A percentile compares a stretch with the other conserved stretches of the same genome.
These are phyloP conservation scores for Arabis hirsuta DNA, from an alignment of 345 rosid genomes.

Conservation along the genomic window DNA sequence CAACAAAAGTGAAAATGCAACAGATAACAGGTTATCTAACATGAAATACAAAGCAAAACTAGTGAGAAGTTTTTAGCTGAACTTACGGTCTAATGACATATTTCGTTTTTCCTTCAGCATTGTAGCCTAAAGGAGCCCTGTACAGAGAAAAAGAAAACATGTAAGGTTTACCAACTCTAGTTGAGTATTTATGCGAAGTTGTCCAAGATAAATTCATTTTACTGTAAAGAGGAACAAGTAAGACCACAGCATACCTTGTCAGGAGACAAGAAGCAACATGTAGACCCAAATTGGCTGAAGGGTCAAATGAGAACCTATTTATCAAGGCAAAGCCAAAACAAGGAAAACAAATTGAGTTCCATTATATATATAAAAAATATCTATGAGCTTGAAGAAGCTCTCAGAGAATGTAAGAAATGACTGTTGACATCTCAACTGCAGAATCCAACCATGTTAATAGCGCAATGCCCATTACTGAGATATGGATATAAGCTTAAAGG, in stretches of 20 bases:
- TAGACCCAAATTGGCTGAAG: constrained; percentile 74
- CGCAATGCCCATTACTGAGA: neutral
- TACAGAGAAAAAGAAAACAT: constrained; percentile 27
- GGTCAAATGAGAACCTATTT: constrained; percentile 89
- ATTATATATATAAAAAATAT: neutral
- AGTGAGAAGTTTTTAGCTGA: constrained; percentile 20
- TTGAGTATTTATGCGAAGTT: neutral
- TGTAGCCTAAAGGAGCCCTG: constrained; percentile 85
- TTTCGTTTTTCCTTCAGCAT: constrained; percentile 86
- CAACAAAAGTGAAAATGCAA: constrained; percentile 5
- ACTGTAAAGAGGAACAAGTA: neutral
- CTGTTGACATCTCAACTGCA: neutral
- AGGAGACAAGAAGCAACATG: constrained; percentile 89
- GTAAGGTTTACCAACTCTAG: constrained; percentile 3
- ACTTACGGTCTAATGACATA: constrained; percentile 94
- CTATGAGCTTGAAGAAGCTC: neutral
- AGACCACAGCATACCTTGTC: constrained; percentile 61
- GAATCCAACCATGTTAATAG: constrained; percentile 8
- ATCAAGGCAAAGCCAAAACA: constrained; percentile 34
- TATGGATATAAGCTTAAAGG: neutral
- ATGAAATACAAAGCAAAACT: constrained; percentile 23
- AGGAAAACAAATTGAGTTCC: constrained; percentile 12
- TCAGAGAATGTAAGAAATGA: constrained; percentile 4
- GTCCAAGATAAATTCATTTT: constrained; percentile 1
- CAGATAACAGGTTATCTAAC: neutral